These are phyloP conservation scores for Delonix regia DNA, from an alignment of 306 rosid genomes.

Conservation along the genomic window DNA sequence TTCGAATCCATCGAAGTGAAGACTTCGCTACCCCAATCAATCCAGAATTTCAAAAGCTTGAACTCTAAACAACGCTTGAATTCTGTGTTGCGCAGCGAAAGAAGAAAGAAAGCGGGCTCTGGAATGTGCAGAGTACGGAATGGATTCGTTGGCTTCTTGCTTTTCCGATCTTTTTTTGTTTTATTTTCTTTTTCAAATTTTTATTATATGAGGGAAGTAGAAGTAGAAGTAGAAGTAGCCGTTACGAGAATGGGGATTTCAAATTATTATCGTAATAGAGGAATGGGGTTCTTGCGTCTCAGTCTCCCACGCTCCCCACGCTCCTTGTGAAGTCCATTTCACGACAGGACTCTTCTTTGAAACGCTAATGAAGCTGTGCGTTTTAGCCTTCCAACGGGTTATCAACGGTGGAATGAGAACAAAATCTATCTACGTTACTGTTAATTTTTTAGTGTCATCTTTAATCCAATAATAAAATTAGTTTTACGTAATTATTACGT, in stretches of 20 bases:
- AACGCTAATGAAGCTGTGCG: conserved; percentile 7
- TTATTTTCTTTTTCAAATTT: background rate
- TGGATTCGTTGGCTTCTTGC: background rate
- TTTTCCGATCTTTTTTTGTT: background rate
- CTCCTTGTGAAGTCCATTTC: background rate
- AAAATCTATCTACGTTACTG: too few species aligned
- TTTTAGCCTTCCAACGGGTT: background rate
- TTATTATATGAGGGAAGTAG: background rate
- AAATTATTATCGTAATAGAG: background rate
- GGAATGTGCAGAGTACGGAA: background rate
- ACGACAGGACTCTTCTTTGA: background rate
- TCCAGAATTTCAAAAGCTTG: background rate
- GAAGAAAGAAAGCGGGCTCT: background rate
- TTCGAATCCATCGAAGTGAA: conserved; percentile 50
- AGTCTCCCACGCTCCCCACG: too few species aligned
- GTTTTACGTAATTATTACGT: too few species aligned
- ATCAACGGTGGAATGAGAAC: background rate
- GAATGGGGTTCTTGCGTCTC: background rate
- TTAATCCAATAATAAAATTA: too few species aligned
- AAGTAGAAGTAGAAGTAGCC: conserved; percentile 41
- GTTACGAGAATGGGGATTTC: conserved; percentile 34
- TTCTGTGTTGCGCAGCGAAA: background rate
- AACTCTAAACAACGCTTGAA: background rate
- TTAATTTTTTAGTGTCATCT: too few species aligned
- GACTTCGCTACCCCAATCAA: background rate